Base-by-base conservation (phyloP, 306 rosid species). In the Sphenostylis stenocarpa region DNA sequence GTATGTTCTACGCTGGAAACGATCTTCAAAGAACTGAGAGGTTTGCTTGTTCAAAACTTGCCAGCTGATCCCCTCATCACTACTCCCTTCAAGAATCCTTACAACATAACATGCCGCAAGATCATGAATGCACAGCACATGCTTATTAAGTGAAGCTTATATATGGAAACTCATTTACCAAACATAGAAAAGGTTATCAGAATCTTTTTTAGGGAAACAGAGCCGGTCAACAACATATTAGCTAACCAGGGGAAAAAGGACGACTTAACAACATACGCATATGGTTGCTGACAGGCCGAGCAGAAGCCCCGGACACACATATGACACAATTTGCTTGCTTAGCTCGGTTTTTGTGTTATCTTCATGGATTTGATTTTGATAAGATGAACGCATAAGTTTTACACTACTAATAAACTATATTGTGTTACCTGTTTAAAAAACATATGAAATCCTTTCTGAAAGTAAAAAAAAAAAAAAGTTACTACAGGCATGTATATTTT, bases 71-170 rank as follows among this genome's bases (percentile, higher is more conserved):
- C 95, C 97, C 28, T 85, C 88, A 79, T 95, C 93, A 64, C 82
- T 77, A 81, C 97, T 95, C 39, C 96, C 93, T 86, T 95, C 97
- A 45, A 92, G 88, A 75, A 95, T 73, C 98, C 98, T 95, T 78
- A 51, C 67, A 56, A 77, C 20, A 60, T 56, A 58, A 76, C 38
- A 34, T 67, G 77, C 43, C 16, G 1, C 57, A 60, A 39, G 21
- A 56, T 36, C 70, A 75, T 75, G 20, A 14, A 78, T 57, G 70
- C 20, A 45, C 24, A 33, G 36, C 47, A 53, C 36, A 29, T n/a
- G 69, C 31, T 83, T 21, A 41, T 62, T 71, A 74, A 61, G 41
- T 15, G 34, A 62, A 68, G 72, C 26, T 62, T 68, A 71, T 8
- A 13, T 43, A 16, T 6, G 34, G 61, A 17, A 24, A 29, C 13